These are phyloP conservation scores for Penicillium sp. DNA, from an alignment of 2,329 filamentous ascomycete species.

Conservation along the genomic window DNA sequence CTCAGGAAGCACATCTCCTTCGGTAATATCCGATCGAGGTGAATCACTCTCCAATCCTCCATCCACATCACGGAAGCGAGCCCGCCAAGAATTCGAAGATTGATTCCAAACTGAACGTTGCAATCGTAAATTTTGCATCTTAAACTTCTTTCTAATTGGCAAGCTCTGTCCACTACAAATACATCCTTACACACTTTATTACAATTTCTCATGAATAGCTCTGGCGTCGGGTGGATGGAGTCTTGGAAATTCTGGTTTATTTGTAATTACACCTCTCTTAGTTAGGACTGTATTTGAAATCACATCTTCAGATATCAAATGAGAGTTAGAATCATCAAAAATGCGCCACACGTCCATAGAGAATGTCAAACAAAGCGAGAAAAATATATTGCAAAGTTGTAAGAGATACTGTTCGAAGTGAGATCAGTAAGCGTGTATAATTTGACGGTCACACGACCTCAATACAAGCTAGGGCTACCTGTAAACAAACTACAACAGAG, in stretches of 20 bases:
- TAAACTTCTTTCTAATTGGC: neutral
- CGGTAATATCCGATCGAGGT: conserved; percentile 31
- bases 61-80: conserved; percentile 18
- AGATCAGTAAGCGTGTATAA: neutral
- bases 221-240: neutral
- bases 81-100: conserved; percentile 8
- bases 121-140: neutral
- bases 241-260: neutral
- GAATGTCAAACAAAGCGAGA: neutral
- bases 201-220: neutral
- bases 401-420: neutral
- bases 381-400: too few relatives aligned
- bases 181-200: neutral
- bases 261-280: neutral
- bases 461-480: neutral
- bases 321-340: neutral
- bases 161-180: neutral
- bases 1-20: conserved; percentile 20
- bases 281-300: neutral
- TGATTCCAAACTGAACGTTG: neutral
- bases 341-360: neutral
- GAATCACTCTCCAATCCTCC: conserved; percentile 17
- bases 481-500: neutral
- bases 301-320: neutral
- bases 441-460: neutral